Evolutionary conservation across 768 basidiomycete genomes (phyloP).

Genomic region (Rubroboletus satanas): DNA sequence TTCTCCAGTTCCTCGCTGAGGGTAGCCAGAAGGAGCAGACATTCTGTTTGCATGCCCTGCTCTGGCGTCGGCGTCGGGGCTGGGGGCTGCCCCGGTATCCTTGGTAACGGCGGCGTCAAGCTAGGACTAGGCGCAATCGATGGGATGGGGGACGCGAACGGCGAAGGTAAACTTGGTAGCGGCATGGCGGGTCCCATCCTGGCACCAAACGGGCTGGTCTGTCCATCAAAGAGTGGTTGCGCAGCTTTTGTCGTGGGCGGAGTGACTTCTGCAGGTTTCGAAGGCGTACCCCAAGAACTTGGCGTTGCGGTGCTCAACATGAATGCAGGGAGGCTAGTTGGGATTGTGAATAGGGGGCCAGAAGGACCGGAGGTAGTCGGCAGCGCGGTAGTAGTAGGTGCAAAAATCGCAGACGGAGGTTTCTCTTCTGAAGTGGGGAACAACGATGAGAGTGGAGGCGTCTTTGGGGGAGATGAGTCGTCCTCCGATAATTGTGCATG

Average conservation of each 20-base stretch:
- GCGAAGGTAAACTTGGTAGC: constrained; percentile 1
- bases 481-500: constrained; percentile 14
- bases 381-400: constrained; percentile 5
- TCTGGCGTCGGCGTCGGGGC: constrained; percentile 32
- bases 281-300: constrained; percentile 2
- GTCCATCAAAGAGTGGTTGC: constrained; percentile 11
- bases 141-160: background rate
- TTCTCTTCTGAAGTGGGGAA: constrained; percentile 21
- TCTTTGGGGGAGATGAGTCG: constrained; percentile 40
- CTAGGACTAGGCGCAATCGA: background rate
- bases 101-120: constrained; percentile 1
- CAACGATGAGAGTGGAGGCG: constrained; percentile 44
- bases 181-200: background rate
- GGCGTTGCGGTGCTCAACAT: constrained; percentile 3
- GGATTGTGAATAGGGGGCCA: constrained; percentile 7
- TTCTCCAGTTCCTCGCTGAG: constrained; percentile 53
- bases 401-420: constrained; percentile 4
- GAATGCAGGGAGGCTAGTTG: constrained; percentile 11
- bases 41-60: constrained; percentile 69
- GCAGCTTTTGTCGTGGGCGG: background rate
- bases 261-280: constrained; percentile 2
- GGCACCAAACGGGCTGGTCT: constrained; percentile 8
- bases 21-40: constrained; percentile 42
- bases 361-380: constrained; percentile 1
- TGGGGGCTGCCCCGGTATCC: background rate